Evolutionary conservation across 441 rosid genomes (phyloP), one percentile per base, ranked within the genome.

Genomic region (Corymbia calophylla): DNA sequence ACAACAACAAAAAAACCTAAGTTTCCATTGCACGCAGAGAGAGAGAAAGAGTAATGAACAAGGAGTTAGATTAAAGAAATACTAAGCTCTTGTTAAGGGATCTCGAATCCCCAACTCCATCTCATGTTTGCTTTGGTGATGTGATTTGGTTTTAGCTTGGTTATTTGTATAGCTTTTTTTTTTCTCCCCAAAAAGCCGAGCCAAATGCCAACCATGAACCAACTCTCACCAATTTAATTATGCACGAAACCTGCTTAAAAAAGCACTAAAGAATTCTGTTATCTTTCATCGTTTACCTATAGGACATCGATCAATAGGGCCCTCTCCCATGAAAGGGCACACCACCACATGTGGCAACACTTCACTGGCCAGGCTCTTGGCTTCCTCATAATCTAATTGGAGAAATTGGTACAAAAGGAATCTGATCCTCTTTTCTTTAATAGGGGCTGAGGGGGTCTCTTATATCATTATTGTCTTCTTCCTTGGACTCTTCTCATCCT

Each of bases 71-170:
- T 90, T 92, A 90, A 93, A 91, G 91, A 89, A 94, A 89, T 73
- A 25, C 49, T 73, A 90, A 64, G 81, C 88, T 86, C 68, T 85
- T 89, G 48, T 90, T 85, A 86, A 87, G 91, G 90, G 93, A 92
- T 93, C 92, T 93, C 90, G 91, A 92, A 93, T 94, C 91, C 92
- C 90, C 91, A 91, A 48, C 90, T 89, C 92, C 89, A 91, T 92
- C 91, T 91, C 89, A 92, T 90, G 93, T 91, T 39, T 92, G 92
- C 89, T 90, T 88, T 87, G 91, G 89, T 73, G 51, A 91, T 86
- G 90, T 89, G 91, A 91, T 92, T 89, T 88, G 91, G 77, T 91
- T 73, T 73, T 39, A 21, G 84, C 84, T 73, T 23, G 51, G 84
- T 49, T 39, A 11, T 19, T 73, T 90, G 88, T 27, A 88, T 89